Evolutionary conservation across 1,284 basidiomycete species (phyloP).

Genomic region (Entoloma clypeatum): DNA sequence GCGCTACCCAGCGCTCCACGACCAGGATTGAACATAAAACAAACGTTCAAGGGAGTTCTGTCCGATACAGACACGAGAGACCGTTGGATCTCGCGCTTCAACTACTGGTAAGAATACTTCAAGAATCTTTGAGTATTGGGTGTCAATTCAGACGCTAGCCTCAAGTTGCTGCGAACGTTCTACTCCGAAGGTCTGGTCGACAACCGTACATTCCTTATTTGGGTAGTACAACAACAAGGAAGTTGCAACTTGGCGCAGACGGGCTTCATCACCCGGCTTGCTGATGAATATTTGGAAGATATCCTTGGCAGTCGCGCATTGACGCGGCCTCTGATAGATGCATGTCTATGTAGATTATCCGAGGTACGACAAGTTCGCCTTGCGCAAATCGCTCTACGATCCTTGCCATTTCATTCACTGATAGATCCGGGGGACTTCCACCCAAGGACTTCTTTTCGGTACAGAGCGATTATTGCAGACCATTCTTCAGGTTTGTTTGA

Average conservation of each 20-base stretch:
- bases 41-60: conserved; percentile 74
- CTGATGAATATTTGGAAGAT: conserved; percentile 77
- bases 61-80: conserved; percentile 66
- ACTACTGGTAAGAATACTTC: conserved; percentile 58
- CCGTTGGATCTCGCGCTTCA: conserved; percentile 78
- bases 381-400: not conserved
- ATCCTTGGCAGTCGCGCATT: conserved; percentile 66
- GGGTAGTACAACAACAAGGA: conserved; percentile 79
- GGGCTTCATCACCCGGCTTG: conserved; percentile 74
- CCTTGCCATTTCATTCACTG: conserved; percentile 7
- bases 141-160: conserved; percentile 37
- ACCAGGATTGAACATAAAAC: conserved; percentile 71
- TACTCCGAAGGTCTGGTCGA: conserved; percentile 83
- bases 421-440: conserved; percentile 51
- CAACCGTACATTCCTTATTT: conserved; percentile 72
- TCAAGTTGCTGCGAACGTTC: conserved; percentile 73
- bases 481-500: conserved; percentile 50
- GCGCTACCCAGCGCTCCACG: conserved; percentile 76
- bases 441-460: conserved; percentile 51
- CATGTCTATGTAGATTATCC: conserved; percentile 59
- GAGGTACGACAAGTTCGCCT: conserved; percentile 51
- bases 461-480: conserved; percentile 53
- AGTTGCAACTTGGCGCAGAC: conserved; percentile 81
- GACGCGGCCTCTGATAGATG: conserved; percentile 62
- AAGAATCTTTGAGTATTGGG: not conserved